These are phyloP conservation scores for Entrophospora sp. DNA, from an alignment of 192 early-diverging fungal genomes.

Conservation along the genomic window DNA sequence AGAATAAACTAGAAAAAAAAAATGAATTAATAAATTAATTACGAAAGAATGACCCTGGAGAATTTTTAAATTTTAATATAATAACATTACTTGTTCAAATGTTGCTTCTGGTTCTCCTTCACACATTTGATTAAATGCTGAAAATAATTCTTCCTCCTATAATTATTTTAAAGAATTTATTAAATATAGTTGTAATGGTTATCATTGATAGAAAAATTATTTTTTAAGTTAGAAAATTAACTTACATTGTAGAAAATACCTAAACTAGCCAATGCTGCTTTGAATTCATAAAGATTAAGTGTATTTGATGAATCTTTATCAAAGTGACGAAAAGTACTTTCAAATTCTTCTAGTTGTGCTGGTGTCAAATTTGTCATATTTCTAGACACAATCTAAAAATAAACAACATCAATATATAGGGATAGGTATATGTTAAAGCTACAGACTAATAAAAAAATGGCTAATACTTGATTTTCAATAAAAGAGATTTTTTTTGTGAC, in stretches of 20 bases:
- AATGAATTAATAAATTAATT: not conserved
- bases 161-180: not conserved
- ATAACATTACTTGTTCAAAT: constrained; percentile 63
- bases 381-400: constrained; percentile 66
- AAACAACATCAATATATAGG: not conserved
- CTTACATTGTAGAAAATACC: constrained; percentile 44
- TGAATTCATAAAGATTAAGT: constrained; percentile 72
- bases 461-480: constrained; percentile 80
- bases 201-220: too few relatives aligned
- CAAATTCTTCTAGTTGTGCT: constrained; percentile 86
- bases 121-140: constrained; percentile 54
- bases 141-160: constrained; percentile 68
- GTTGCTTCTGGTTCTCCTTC: constrained; percentile 57
- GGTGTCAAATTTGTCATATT: constrained; percentile 91
- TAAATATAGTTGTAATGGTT: not conserved
- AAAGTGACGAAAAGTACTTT: constrained; percentile 85
- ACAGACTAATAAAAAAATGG: not conserved
- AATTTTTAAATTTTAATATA: not conserved
- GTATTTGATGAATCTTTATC: constrained; percentile 81
- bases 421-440: not conserved
- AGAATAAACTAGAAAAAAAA: constrained; percentile 56
- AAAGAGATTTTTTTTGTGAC: constrained; percentile 75
- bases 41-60: too few relatives aligned
- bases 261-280: constrained; percentile 71
- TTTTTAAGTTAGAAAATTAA: not conserved